phyloP scores from a whole-genome alignment of 129 eudicot species.

The Flaveria trinervia region DNA sequence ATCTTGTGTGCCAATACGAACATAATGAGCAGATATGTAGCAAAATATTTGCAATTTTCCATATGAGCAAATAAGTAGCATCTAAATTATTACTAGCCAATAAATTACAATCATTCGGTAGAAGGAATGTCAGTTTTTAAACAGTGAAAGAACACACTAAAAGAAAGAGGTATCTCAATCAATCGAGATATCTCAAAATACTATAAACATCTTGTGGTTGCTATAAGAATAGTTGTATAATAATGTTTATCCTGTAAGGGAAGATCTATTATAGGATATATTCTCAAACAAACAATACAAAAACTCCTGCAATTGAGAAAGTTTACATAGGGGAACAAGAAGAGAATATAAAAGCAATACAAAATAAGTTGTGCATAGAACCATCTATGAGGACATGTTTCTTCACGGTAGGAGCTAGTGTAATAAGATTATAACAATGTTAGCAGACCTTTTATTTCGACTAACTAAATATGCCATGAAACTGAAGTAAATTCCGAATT shows the following conservation, averaged over 20 bases:
- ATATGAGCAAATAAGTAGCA: neutral
- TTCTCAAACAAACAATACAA: neutral
- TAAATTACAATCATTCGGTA: neutral
- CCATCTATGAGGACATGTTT: neutral
- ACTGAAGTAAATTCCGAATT: neutral
- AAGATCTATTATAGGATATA: neutral
- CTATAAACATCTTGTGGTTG: neutral
- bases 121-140: neutral
- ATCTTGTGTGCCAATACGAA: neutral
- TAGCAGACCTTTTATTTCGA: neutral
- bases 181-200: neutral
- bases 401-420: neutral
- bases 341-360: neutral
- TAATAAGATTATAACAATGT: neutral
- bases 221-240: neutral
- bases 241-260: neutral
- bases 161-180: too few species aligned
- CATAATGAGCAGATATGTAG: neutral
- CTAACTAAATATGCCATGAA: neutral
- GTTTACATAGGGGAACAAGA: neutral
- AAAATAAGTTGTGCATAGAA: neutral
- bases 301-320: neutral
- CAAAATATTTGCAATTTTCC: neutral
- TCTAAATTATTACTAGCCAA: neutral
- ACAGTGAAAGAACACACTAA: neutral